These are phyloP conservation scores for Darksidea phi DNA, from an alignment of 495 filamentous ascomycete species.

Conservation along the genomic window DNA sequence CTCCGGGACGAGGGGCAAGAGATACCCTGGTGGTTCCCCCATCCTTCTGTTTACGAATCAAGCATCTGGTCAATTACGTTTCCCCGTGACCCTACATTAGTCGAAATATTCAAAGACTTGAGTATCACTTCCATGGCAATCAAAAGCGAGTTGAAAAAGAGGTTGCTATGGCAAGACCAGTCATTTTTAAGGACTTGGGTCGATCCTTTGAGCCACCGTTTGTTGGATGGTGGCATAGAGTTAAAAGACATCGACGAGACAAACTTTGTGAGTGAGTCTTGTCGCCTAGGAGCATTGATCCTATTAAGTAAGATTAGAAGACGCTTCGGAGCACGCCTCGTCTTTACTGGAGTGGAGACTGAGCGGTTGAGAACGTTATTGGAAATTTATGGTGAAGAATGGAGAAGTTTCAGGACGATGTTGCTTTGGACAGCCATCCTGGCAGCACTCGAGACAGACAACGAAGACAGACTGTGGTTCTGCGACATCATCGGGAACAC, in stretches of 20 bases:
- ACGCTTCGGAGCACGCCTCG: slow-evolving; percentile 8
- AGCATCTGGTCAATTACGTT: slow-evolving; percentile 12
- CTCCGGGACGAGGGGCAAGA: slow-evolving; percentile 5
- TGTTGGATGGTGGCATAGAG: slow-evolving; percentile 7
- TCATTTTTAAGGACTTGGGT: slow-evolving; percentile 3
- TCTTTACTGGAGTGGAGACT: slow-evolving; percentile 15
- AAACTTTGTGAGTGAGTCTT: slow-evolving; percentile 13
- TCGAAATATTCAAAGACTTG: slow-evolving; percentile 16
- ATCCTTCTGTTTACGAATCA: neutral
- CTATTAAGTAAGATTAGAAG: slow-evolving; percentile 15
- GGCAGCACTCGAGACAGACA: slow-evolving; percentile 9
- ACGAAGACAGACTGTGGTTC: slow-evolving; percentile 14
- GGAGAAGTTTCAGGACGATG: slow-evolving; percentile 16
- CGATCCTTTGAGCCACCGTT: slow-evolving; percentile 13
- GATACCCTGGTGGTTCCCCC: slow-evolving; percentile 15
- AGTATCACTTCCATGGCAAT: slow-evolving; percentile 7
- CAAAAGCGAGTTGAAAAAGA: slow-evolving; percentile 4
- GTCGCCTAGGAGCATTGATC: slow-evolving; percentile 12
- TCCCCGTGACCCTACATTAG: slow-evolving; percentile 8
- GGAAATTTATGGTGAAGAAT: slow-evolving; percentile 1
- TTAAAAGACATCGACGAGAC: neutral
- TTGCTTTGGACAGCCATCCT: slow-evolving; percentile 9
- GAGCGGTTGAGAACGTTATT: slow-evolving; percentile 8
- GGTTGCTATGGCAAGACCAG: slow-evolving; percentile 11
- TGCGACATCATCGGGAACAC: slow-evolving; percentile 8